Conservation (phyloP, 1,139 yeast genomes). For the Blastobotrys aristatus region DNA sequence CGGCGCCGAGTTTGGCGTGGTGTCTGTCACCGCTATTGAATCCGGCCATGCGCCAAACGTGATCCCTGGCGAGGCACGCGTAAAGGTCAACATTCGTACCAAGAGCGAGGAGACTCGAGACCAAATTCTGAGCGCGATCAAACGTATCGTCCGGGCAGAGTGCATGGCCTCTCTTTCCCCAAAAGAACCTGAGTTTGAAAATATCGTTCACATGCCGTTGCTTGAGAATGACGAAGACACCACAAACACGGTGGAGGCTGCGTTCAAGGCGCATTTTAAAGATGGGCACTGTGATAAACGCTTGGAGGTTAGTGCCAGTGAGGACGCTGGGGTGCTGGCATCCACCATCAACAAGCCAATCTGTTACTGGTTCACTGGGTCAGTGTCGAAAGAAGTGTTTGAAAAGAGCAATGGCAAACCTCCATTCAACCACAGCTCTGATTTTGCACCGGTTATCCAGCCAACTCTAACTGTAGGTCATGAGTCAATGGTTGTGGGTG, state of each 20-base stretch:
- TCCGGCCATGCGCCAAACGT: conserved; percentile 1
- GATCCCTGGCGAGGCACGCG: neutral
- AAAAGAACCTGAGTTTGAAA: conserved; percentile 1
- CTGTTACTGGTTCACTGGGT: conserved; percentile 5
- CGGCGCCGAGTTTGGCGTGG: neutral
- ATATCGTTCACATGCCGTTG: neutral
- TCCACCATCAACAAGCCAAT: neutral
- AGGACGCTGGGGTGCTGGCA: neutral
- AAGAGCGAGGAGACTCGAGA: neutral
- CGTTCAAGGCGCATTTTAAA: neutral
- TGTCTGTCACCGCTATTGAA: neutral
- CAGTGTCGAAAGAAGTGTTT: neutral
- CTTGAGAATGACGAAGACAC: neutral
- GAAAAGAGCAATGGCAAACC: neutral
- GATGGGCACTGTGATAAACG: neutral
- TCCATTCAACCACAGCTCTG: neutral
- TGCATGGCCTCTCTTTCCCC: neutral
- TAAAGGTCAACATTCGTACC: conserved; percentile 5
- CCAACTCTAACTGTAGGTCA: conserved; percentile 1
- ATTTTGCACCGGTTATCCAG: neutral
- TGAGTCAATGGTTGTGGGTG: neutral
- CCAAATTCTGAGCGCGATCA: neutral
- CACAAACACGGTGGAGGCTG: neutral
- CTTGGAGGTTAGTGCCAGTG: neutral
- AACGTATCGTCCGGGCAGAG: neutral